Conservation (phyloP, 116 monocot species). For the Cymodocea nodosa region DNA sequence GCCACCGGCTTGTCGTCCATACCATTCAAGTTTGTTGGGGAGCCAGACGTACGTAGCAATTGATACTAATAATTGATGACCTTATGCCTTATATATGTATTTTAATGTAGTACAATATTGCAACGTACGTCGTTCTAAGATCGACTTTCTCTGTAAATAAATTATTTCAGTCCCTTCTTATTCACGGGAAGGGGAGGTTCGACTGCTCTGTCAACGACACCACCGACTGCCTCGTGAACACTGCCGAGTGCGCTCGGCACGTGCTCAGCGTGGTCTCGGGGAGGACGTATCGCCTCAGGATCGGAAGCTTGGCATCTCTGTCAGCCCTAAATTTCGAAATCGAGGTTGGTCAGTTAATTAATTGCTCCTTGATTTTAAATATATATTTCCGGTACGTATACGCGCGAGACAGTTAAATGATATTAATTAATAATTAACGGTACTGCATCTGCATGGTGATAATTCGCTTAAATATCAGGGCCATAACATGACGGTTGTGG, state of each 20-base stretch:
- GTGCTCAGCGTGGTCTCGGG: constrained; percentile 39
- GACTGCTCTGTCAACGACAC: constrained; percentile 33
- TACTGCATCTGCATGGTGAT: too few species aligned
- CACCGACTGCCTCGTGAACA: constrained; percentile 26
- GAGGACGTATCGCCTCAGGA: constrained; percentile 59
- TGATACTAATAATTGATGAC: too few species aligned
- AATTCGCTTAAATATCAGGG: too few species aligned
- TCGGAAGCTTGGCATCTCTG: constrained; percentile 58
- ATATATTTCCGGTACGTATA: too few species aligned
- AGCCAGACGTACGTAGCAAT: constrained; percentile 42
- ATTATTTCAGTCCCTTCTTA: constrained; percentile 50
- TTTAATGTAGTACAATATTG: too few species aligned
- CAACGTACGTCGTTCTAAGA: neutral
- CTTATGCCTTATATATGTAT: too few species aligned
- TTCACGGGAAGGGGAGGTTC: constrained; percentile 61
- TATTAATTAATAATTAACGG: too few species aligned
- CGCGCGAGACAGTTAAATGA: too few species aligned
- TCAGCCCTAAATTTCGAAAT: constrained; percentile 75
- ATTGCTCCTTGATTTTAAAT: neutral
- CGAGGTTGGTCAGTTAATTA: too few species aligned
- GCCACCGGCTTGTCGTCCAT: constrained; percentile 36
- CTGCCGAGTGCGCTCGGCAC: constrained; percentile 38
- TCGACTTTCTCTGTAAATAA: neutral
- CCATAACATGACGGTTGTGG: constrained; percentile 73
- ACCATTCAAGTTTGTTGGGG: constrained; percentile 44